phyloP scores from a whole-genome alignment of 2,329 filamentous ascomycete genomes.

The Trichoderma guizhouense region DNA sequence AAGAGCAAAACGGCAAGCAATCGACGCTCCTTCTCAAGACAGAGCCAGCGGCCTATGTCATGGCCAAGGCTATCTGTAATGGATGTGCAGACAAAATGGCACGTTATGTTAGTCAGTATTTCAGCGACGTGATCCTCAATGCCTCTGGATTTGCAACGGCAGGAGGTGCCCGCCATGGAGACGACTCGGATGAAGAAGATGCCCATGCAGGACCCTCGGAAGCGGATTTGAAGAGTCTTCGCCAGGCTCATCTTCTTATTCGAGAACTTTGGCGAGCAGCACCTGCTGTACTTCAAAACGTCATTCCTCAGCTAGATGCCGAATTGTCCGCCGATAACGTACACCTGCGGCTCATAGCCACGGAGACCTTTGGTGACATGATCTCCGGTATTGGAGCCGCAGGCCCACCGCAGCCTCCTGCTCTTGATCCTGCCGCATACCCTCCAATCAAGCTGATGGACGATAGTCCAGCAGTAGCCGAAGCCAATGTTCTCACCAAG shows the following conservation, averaged over 20 bases:
- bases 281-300: slow-evolving; percentile 83
- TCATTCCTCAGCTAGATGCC: slow-evolving; percentile 88
- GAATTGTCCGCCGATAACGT: slow-evolving; percentile 89
- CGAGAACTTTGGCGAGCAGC: slow-evolving; percentile 92
- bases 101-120: slow-evolving; percentile 90
- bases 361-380: slow-evolving; percentile 93
- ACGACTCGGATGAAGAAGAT: slow-evolving; percentile 64
- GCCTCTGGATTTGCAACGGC: slow-evolving; percentile 61
- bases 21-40: slow-evolving; percentile 82
- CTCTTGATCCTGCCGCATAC: slow-evolving; percentile 78
- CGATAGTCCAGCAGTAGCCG: slow-evolving; percentile 43
- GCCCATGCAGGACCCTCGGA: slow-evolving; percentile 64
- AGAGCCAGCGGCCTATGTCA: slow-evolving; percentile 88
- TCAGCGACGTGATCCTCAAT: slow-evolving; percentile 93
- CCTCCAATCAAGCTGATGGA: slow-evolving; percentile 68
- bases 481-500: slow-evolving; percentile 66
- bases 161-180: slow-evolving; percentile 56
- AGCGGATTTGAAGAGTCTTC: slow-evolving; percentile 80
- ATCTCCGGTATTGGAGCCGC: slow-evolving; percentile 90
- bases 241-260: slow-evolving; percentile 84
- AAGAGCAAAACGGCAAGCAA: slow-evolving; percentile 69
- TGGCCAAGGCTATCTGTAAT: slow-evolving; percentile 93
- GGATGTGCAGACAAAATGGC: slow-evolving; percentile 90
- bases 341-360: slow-evolving; percentile 80
- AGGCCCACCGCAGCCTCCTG: slow-evolving; percentile 70